These are phyloP conservation scores for Conringia planisiliqua DNA, from an alignment of 345 rosid genomes.

Conservation along the genomic window DNA sequence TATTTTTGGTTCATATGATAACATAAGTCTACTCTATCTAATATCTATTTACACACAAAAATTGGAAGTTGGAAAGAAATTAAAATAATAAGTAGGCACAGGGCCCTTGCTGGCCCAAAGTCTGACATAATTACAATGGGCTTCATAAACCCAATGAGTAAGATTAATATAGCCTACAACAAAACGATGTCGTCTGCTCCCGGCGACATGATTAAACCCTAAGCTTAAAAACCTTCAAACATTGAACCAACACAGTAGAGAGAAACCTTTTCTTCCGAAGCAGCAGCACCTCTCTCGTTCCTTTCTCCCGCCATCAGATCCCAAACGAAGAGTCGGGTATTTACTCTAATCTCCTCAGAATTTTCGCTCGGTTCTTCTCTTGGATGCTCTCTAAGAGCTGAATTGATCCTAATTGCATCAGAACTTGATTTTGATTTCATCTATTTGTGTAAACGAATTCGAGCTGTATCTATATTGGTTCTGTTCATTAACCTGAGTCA, in stretches of 20 bases:
- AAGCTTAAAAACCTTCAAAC: neutral
- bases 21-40: neutral
- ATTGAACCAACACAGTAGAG: neutral
- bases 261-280: neutral
- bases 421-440: neutral
- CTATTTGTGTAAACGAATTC: neutral
- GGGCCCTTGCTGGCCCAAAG: neutral
- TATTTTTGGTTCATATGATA: neutral
- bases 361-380: neutral
- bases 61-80: too few species aligned
- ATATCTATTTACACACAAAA: neutral
- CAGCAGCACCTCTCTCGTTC: neutral
- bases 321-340: neutral
- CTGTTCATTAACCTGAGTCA: neutral
- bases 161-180: neutral
- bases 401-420: neutral
- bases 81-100: neutral
- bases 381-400: neutral
- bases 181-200: neutral
- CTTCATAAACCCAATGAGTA: neutral
- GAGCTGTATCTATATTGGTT: neutral
- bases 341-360: neutral
- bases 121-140: neutral
- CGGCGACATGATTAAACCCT: constrained; percentile 9
- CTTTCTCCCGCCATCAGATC: constrained; percentile 1